Conservation (phyloP, 306 rosid genomes). For the Abrus pulchellus region DNA sequence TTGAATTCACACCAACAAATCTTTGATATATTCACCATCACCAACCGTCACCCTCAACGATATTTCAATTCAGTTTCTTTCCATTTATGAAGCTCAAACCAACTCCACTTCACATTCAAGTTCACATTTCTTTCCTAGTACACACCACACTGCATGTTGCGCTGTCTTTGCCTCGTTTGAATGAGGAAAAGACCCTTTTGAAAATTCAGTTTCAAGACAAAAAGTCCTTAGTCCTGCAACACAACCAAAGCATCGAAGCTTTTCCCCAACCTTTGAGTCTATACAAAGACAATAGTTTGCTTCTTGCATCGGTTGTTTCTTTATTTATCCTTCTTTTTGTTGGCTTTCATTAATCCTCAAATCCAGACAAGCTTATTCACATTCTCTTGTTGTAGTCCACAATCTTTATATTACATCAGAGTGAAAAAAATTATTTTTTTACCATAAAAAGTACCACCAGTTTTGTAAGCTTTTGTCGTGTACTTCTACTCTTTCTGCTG, state of each 20-base stretch:
- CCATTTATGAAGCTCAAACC: slow-evolving; percentile 62
- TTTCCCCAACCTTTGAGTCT: slow-evolving; percentile 46
- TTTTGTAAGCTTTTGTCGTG: background rate
- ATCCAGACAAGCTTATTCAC: slow-evolving; percentile 65
- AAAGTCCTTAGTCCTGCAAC: slow-evolving; percentile 44
- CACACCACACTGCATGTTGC: slow-evolving; percentile 32
- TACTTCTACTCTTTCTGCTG: slow-evolving; percentile 15
- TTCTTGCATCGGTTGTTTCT: slow-evolving; percentile 55
- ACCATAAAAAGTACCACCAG: slow-evolving; percentile 24
- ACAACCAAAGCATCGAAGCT: slow-evolving; percentile 45
- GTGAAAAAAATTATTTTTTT: slow-evolving; percentile 15
- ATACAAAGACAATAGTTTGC: slow-evolving; percentile 56
- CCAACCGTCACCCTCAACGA: slow-evolving; percentile 55
- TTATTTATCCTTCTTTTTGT: slow-evolving; percentile 50
- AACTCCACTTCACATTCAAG: slow-evolving; percentile 22
- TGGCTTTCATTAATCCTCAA: slow-evolving; percentile 49
- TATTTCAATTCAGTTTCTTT: slow-evolving; percentile 48
- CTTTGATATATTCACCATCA: slow-evolving; percentile 57
- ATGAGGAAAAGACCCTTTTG: slow-evolving; percentile 33
- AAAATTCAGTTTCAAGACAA: background rate
- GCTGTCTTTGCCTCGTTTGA: slow-evolving; percentile 39
- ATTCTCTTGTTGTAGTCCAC: slow-evolving; percentile 54
- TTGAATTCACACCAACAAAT: slow-evolving; percentile 74
- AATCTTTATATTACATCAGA: slow-evolving; percentile 21
- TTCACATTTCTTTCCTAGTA: slow-evolving; percentile 39